Evolutionary conservation across 306 rosid species (phyloP).

Genomic region (Cicer judaicum): DNA sequence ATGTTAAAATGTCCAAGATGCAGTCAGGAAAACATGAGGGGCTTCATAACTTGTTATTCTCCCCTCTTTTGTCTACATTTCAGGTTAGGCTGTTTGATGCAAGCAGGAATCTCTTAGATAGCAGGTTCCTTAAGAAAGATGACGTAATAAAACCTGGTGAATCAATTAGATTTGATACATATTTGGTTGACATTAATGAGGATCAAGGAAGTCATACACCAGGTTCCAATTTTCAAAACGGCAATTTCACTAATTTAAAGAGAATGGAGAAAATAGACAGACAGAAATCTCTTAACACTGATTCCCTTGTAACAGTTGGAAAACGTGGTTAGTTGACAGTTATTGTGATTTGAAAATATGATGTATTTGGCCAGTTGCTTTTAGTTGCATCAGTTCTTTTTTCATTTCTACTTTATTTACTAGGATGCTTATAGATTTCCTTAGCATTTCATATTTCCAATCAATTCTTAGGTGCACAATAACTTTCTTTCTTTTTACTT

Average conservation of each 20-base stretch:
- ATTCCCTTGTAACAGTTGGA: conserved; percentile 41
- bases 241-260: conserved; percentile 37
- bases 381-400: conserved; percentile 34
- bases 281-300: conserved; percentile 43
- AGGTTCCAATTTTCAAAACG: conserved; percentile 47
- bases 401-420: conserved; percentile 4
- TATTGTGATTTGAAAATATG: conserved; percentile 18
- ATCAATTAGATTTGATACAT: conserved; percentile 64
- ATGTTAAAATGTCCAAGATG: conserved; percentile 22
- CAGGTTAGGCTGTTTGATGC: conserved; percentile 75
- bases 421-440: conserved; percentile 28
- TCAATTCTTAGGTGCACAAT: conserved; percentile 14
- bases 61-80: conserved; percentile 39
- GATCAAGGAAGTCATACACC: conserved; percentile 54
- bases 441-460: conserved; percentile 32
- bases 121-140: conserved; percentile 74
- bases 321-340: conserved; percentile 52
- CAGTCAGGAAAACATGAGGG: conserved; percentile 26
- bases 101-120: conserved; percentile 60
- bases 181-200: conserved; percentile 79
- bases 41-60: conserved; percentile 28
- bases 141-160: conserved; percentile 66
- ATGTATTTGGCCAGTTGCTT: conserved; percentile 15
- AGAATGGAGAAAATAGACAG: conserved; percentile 47
- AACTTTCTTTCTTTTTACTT: conserved; percentile 15